phyloP scores from a whole-genome alignment of 768 basidiomycete species.

The Kwoniella botswanensis region DNA sequence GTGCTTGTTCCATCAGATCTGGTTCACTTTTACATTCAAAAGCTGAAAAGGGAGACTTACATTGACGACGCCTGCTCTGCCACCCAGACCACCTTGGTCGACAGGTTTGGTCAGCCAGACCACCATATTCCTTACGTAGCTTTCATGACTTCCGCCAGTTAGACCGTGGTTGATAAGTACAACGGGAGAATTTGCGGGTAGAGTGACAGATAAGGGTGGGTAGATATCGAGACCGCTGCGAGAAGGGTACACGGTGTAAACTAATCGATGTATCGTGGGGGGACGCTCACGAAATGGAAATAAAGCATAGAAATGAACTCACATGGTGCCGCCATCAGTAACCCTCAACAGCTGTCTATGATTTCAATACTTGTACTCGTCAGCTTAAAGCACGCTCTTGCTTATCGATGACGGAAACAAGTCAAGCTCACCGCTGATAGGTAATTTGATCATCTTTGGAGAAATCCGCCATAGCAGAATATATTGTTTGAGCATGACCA shows the following conservation, averaged over 20 bases:
- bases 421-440: slow-evolving; percentile 46
- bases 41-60: slow-evolving; percentile 63
- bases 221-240: slow-evolving; percentile 50
- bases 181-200: slow-evolving; percentile 61
- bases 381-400: not conserved
- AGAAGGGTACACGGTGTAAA: not conserved
- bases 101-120: slow-evolving; percentile 70
- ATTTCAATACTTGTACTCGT: slow-evolving; percentile 2
- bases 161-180: slow-evolving; percentile 62
- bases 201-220: slow-evolving; percentile 37
- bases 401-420: slow-evolving; percentile 14
- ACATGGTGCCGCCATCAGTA: slow-evolving; percentile 59
- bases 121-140: slow-evolving; percentile 80
- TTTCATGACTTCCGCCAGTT: slow-evolving; percentile 71
- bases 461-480: slow-evolving; percentile 53
- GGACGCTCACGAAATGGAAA: not conserved
- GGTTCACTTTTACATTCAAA: no score
- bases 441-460: slow-evolving; percentile 45
- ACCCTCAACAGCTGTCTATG: slow-evolving; percentile 53
- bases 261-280: not conserved
- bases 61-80: slow-evolving; percentile 86
- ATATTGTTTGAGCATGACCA: slow-evolving; percentile 56
- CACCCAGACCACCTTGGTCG: slow-evolving; percentile 79
- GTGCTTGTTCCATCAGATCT: no score
- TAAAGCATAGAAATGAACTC: not conserved